Conservation (phyloP, 73 alveolate genomes). For the Tetrahymena elliotti region DNA sequence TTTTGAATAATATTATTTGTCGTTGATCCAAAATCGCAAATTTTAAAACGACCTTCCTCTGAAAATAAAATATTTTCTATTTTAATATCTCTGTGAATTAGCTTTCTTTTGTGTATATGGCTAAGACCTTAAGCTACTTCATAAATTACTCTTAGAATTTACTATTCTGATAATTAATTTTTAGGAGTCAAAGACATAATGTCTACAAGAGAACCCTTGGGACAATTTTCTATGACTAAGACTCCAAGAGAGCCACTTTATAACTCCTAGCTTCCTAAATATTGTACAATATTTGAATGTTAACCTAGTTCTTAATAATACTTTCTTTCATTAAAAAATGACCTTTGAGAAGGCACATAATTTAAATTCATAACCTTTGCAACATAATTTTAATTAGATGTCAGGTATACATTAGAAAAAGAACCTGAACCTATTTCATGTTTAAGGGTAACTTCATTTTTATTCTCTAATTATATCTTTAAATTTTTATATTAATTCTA, state of each 20-base stretch:
- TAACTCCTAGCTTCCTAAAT: neutral
- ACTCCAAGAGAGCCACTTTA: neutral
- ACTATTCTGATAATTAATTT: constrained; percentile 11
- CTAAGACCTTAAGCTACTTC: constrained; percentile 15
- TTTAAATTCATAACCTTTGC: neutral
- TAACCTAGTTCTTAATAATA: neutral
- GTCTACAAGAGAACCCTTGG: constrained; percentile 28
- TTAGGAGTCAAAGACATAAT: constrained; percentile 1
- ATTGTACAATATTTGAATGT: neutral
- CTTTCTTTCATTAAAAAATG: neutral
- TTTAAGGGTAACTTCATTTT: neutral
- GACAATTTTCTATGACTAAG: constrained; percentile 14
- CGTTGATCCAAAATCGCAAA: constrained; percentile 28
- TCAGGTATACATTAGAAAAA: neutral
- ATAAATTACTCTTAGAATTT: constrained; percentile 5
- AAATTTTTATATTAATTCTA: neutral
- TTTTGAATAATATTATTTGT: neutral
- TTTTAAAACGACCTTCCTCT: constrained; percentile 3
- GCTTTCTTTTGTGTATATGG: constrained; percentile 9
- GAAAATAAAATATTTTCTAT: constrained; percentile 24
- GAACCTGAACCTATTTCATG: neutral
- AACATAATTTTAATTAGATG: neutral
- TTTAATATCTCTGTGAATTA: constrained; percentile 37
- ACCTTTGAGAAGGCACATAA: neutral
- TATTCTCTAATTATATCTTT: neutral